A percentile compares a stretch with the other conserved stretches of the same genome.
These are phyloP conservation scores for Alternaria ethzedia DNA, from an alignment of 2,329 filamentous ascomycete genomes.

Conservation along the genomic window DNA sequence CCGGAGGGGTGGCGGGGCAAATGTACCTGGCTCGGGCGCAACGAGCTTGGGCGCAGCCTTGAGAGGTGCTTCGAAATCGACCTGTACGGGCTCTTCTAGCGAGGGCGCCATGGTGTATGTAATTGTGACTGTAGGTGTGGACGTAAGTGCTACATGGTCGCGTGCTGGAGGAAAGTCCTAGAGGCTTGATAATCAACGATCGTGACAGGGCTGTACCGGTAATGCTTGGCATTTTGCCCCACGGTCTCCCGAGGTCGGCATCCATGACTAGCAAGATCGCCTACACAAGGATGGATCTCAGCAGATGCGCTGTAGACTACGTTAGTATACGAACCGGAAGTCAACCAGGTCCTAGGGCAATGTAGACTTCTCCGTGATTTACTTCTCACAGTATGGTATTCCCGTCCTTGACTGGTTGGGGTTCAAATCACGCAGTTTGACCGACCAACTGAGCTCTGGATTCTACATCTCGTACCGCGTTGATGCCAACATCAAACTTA, in stretches of 20 bases:
- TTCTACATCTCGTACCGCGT: background rate
- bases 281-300: background rate
- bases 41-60: slow-evolving; percentile 84
- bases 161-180: slow-evolving; percentile 24
- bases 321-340: background rate
- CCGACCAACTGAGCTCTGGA: background rate
- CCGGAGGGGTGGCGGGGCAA: slow-evolving; percentile 51
- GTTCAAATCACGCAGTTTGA: background rate
- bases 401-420: background rate
- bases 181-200: slow-evolving; percentile 43
- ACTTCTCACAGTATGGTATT: background rate
- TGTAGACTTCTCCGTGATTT: background rate
- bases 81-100: slow-evolving; percentile 71
- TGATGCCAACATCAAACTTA: background rate
- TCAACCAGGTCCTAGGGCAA: background rate
- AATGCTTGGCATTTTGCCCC: slow-evolving; percentile 34
- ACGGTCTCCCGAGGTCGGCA: slow-evolving; percentile 31
- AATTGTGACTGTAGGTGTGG: slow-evolving; percentile 4
- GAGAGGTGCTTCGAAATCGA: slow-evolving; percentile 76
- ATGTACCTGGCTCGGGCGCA: slow-evolving; percentile 80
- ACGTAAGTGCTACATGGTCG: slow-evolving; percentile 27
- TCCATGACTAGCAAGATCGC: slow-evolving; percentile 6
- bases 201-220: slow-evolving; percentile 29
- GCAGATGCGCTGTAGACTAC: background rate
- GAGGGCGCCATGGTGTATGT: slow-evolving; percentile 73